A percentile compares a stretch with the other conserved stretches of the same genome.
Evolutionary conservation across 805 yeast genomes (phyloP).

Genomic region (Crinitomyces ghanaensis): DNA sequence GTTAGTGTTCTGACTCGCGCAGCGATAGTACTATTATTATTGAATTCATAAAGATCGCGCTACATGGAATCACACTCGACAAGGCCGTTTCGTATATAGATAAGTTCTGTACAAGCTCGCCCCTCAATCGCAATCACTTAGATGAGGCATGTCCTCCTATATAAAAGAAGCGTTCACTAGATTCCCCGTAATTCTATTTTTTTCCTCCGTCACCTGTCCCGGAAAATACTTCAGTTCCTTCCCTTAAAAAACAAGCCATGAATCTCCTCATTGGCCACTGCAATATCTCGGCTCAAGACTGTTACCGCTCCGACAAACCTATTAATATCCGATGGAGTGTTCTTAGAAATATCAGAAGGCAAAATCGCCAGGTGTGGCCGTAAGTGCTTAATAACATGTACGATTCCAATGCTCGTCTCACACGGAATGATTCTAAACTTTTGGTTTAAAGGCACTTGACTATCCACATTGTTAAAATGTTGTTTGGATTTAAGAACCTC

Average conservation of each 20-base stretch:
- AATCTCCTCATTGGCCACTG: constrained; percentile 10
- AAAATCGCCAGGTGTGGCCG: constrained; percentile 25
- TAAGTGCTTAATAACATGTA: constrained; percentile 46
- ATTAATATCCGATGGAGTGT: constrained; percentile 9
- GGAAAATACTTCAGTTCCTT: too few species aligned
- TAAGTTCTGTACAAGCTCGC: too few species aligned
- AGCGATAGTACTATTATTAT: too few species aligned
- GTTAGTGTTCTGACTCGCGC: too few species aligned
- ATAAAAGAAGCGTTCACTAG: too few species aligned
- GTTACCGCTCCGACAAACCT: constrained; percentile 12
- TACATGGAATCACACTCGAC: too few species aligned
- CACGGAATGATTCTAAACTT: constrained; percentile 33
- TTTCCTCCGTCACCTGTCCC: too few species aligned
- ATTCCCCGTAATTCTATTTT: too few species aligned
- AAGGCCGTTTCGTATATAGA: too few species aligned
- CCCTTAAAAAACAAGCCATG: constrained; percentile 13
- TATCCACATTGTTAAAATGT: constrained; percentile 10
- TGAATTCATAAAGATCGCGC: too few species aligned
- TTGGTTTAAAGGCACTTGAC: constrained; percentile 16
- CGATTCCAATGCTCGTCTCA: constrained; percentile 37
- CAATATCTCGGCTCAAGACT: constrained; percentile 11
- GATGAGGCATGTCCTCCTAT: too few species aligned
- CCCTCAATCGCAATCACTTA: too few species aligned
- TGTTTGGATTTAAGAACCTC: constrained; percentile 12
- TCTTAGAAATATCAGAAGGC: constrained; percentile 12